phyloP scores from a whole-genome alignment of 805 yeast species.

The Candida ascalaphidarum region DNA sequence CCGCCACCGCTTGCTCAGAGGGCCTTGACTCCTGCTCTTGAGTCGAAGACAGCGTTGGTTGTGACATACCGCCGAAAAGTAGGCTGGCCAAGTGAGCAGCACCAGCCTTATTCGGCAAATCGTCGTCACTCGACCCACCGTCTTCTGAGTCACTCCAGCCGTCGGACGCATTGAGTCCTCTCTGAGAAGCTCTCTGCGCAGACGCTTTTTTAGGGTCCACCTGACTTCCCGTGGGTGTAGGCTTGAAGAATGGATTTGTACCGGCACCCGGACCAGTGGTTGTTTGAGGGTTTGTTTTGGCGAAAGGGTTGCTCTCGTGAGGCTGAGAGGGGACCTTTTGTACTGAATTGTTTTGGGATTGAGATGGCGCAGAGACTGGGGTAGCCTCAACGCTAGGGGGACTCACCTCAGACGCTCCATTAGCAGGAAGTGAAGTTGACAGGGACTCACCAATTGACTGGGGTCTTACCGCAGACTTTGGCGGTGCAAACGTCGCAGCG shows the following conservation, averaged over 20 bases:
- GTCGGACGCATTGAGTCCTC: constrained; percentile 39
- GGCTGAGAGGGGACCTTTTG: constrained; percentile 6
- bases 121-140: constrained; percentile 39
- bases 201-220: constrained; percentile 54
- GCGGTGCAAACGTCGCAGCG: constrained; percentile 8
- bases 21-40: no score
- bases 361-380: background rate
- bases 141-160: constrained; percentile 40
- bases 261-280: constrained; percentile 6
- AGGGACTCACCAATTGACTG: no score
- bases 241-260: constrained; percentile 57
- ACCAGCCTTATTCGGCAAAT: constrained; percentile 39
- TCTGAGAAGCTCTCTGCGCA: constrained; percentile 65
- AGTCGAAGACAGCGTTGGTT: constrained; percentile 18
- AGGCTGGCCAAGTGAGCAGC: constrained; percentile 50
- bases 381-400: constrained; percentile 2
- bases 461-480: no score
- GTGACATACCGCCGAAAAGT: constrained; percentile 43
- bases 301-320: constrained; percentile 44
- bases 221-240: constrained; percentile 15
- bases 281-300: constrained; percentile 16
- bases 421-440: no score
- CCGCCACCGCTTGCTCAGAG: constrained; percentile 5
- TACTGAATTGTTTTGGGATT: background rate
- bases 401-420: constrained; percentile 8